Percentiles rank a stretch among this genome's conserved stretches.
Evolutionary conservation across 164 flowering plant species (phyloP).

Genomic region (Sextonia rubra): DNA sequence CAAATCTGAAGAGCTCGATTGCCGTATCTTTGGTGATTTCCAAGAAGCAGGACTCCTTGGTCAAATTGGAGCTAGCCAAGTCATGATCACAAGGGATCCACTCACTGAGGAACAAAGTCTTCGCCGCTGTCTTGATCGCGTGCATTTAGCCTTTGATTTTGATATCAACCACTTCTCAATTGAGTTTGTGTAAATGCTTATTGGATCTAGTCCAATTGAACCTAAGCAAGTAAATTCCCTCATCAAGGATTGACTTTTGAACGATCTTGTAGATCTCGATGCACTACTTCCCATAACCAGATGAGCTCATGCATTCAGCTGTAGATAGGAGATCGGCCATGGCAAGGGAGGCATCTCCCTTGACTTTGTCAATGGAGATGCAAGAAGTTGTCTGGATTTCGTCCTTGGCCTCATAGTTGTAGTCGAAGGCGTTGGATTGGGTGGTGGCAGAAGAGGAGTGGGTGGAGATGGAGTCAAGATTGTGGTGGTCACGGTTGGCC

Average conservation of each 20-base stretch:
- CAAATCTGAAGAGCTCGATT: slow-evolving; percentile 38
- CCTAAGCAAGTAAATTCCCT: slow-evolving; percentile 53
- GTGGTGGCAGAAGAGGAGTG: slow-evolving; percentile 43
- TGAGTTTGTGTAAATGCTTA: slow-evolving; percentile 37
- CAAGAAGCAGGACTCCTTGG: slow-evolving; percentile 53
- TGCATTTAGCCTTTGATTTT: slow-evolving; percentile 55
- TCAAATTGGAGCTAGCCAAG: slow-evolving; percentile 39
- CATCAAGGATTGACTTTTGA: slow-evolving; percentile 62
- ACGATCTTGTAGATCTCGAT: slow-evolving; percentile 42
- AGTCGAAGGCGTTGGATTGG: slow-evolving; percentile 15
- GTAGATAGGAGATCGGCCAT: slow-evolving; percentile 38
- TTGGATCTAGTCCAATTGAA: slow-evolving; percentile 28
- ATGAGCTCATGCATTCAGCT: slow-evolving; percentile 64
- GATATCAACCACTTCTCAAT: slow-evolving; percentile 48
- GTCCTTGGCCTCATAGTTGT: slow-evolving; percentile 20
- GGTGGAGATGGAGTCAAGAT: slow-evolving; percentile 50
- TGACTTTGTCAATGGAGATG: slow-evolving; percentile 27
- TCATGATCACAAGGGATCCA: slow-evolving; percentile 60
- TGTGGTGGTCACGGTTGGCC: slow-evolving; percentile 48
- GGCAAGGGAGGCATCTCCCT: slow-evolving; percentile 9
- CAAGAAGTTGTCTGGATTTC: slow-evolving; percentile 13
- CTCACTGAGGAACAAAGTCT: slow-evolving; percentile 56
- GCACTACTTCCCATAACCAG: slow-evolving; percentile 68
- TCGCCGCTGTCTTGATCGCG: slow-evolving; percentile 44
- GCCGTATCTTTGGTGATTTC: slow-evolving; percentile 60